Percentiles rank a stretch among this genome's conserved stretches.
Conservation (phyloP, 192 early-diverging fungal species). For the Coemansia nantahalensis region DNA sequence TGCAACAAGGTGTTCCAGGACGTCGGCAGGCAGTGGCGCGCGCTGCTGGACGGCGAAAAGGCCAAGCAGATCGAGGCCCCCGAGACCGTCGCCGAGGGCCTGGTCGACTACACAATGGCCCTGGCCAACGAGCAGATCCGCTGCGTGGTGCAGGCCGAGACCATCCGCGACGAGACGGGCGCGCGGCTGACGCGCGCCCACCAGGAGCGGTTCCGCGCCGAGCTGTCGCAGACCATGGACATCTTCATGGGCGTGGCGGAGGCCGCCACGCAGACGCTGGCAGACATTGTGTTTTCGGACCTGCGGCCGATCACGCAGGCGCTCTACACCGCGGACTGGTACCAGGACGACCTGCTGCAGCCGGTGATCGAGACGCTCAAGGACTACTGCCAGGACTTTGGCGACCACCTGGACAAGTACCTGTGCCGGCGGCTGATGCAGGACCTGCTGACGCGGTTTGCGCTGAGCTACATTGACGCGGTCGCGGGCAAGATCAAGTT, state of each 20-base stretch:
- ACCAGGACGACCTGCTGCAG: conserved; percentile 84
- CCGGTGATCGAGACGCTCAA: conserved; percentile 90
- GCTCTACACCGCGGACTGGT: conserved; percentile 85
- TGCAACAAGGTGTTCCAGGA: conserved; percentile 81
- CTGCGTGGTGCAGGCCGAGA: conserved; percentile 88
- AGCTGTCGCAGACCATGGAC: conserved; percentile 74
- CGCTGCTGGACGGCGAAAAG: conserved; percentile 71
- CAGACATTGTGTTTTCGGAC: conserved; percentile 86
- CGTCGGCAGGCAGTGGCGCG: conserved; percentile 81
- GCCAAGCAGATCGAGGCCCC: conserved; percentile 74
- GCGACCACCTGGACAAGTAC: conserved; percentile 81
- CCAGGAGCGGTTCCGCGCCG: conserved; percentile 59
- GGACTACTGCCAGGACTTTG: conserved; percentile 91
- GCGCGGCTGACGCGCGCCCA: conserved; percentile 59
- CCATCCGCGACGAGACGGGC: conserved; percentile 59
- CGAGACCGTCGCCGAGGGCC: conserved; percentile 72
- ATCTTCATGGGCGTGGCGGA: conserved; percentile 91
- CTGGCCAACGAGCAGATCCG: conserved; percentile 93
- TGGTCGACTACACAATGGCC: conserved; percentile 95
- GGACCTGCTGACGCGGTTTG: conserved; percentile 82
- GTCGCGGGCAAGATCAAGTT: conserved; percentile 55
- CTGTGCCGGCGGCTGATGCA: conserved; percentile 84
- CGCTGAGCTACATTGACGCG: conserved; percentile 84
- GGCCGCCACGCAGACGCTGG: conserved; percentile 67
- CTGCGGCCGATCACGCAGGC: conserved; percentile 68